These are phyloP conservation scores for Kodamaea arcana DNA, from an alignment of 1,139 yeast genomes.

Conservation along the genomic window DNA sequence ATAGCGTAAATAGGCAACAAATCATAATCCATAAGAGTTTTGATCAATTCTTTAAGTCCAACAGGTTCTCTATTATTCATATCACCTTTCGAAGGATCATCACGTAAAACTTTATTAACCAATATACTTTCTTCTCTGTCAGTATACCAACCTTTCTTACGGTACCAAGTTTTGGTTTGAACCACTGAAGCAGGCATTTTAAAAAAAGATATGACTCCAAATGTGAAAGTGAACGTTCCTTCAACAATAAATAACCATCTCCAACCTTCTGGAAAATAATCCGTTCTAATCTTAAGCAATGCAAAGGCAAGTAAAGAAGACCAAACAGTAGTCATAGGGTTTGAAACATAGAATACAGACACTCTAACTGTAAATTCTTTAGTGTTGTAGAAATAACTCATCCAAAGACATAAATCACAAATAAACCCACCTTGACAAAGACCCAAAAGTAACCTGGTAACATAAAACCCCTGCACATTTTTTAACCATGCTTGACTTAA, in stretches of 20 bases:
- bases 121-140: slow-evolving; percentile 59
- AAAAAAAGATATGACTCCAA: slow-evolving; percentile 52
- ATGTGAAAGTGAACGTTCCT: slow-evolving; percentile 51
- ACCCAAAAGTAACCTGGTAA: slow-evolving; percentile 46
- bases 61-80: slow-evolving; percentile 64
- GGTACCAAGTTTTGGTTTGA: slow-evolving; percentile 50
- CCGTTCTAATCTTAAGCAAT: slow-evolving; percentile 38
- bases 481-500: slow-evolving; percentile 21
- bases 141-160: slow-evolving; percentile 59
- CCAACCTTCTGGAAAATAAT: slow-evolving; percentile 49
- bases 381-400: slow-evolving; percentile 53
- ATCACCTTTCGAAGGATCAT: slow-evolving; percentile 67
- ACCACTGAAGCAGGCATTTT: slow-evolving; percentile 59
- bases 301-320: slow-evolving; percentile 44
- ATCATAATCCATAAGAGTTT: slow-evolving; percentile 49
- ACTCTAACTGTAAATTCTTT: slow-evolving; percentile 47
- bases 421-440: slow-evolving; percentile 55
- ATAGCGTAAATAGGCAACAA: slow-evolving; percentile 52
- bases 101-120: slow-evolving; percentile 59
- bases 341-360: slow-evolving; percentile 47
- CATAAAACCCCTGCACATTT: slow-evolving; percentile 28
- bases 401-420: slow-evolving; percentile 52
- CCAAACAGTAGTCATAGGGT: slow-evolving; percentile 36
- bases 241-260: slow-evolving; percentile 63
- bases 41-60: slow-evolving; percentile 32